These are phyloP conservation scores for Sclerotinia minor DNA, from an alignment of 2,329 filamentous ascomycete species.

Conservation along the genomic window DNA sequence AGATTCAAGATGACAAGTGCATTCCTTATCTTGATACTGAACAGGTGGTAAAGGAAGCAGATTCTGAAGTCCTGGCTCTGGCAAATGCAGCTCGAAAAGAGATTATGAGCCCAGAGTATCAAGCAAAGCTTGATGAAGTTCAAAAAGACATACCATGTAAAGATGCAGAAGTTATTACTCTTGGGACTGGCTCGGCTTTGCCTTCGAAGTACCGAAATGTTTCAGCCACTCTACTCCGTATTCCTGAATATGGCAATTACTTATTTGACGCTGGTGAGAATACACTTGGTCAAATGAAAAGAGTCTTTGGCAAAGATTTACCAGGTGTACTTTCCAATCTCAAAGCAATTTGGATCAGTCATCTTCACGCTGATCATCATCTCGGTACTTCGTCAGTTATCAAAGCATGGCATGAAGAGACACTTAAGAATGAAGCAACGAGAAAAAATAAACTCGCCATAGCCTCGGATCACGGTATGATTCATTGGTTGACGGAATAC, in stretches of 20 bases:
- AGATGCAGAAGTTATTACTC: slow-evolving; percentile 78
- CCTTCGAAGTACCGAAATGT: slow-evolving; percentile 97
- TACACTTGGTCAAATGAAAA: slow-evolving; percentile 81
- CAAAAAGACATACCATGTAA: slow-evolving; percentile 68
- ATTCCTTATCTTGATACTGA: slow-evolving; percentile 52
- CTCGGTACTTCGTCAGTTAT: slow-evolving; percentile 81
- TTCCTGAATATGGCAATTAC: slow-evolving; percentile 84
- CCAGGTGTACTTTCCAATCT: slow-evolving; percentile 74
- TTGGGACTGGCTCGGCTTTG: slow-evolving; percentile 87
- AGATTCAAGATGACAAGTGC: slow-evolving; percentile 48
- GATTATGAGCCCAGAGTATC: slow-evolving; percentile 49
- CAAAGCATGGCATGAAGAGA: slow-evolving; percentile 70
- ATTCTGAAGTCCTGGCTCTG: slow-evolving; percentile 52
- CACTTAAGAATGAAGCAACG: slow-evolving; percentile 45
- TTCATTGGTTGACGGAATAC: slow-evolving; percentile 77
- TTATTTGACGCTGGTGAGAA: slow-evolving; percentile 91
- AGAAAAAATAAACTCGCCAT: slow-evolving; percentile 56
- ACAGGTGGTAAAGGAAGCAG: slow-evolving; percentile 45
- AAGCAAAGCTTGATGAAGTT: slow-evolving; percentile 50
- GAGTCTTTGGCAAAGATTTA: slow-evolving; percentile 68
- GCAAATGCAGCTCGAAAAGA: slow-evolving; percentile 50
- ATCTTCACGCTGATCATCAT: slow-evolving; percentile 95
- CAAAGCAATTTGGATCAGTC: slow-evolving; percentile 86
- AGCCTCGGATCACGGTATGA: slow-evolving; percentile 70
- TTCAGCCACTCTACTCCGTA: slow-evolving; percentile 78